Percentiles rank a stretch among this genome's conserved stretches.
Conservation (phyloP, 257 asterid species). For the Plantago ovata region DNA sequence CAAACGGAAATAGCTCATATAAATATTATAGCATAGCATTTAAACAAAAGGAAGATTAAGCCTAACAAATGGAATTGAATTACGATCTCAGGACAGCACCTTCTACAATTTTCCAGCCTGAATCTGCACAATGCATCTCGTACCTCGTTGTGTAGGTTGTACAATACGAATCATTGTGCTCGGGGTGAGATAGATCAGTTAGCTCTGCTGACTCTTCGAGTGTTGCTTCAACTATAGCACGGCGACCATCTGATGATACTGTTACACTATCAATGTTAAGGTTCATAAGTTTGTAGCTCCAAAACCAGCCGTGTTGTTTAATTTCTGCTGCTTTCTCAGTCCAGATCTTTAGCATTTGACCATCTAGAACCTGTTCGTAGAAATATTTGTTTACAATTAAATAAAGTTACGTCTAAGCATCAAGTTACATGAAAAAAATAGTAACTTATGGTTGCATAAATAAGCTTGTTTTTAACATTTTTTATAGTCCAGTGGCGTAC, state of each 20-base stretch:
- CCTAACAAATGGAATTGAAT: slow-evolving; percentile 15
- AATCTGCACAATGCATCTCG: slow-evolving; percentile 55
- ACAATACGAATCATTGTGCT: slow-evolving; percentile 64
- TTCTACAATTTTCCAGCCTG: slow-evolving; percentile 91
- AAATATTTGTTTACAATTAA: neutral
- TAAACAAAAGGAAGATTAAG: slow-evolving; percentile 21
- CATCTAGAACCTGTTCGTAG: slow-evolving; percentile 74
- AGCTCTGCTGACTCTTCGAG: slow-evolving; percentile 82
- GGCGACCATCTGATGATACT: slow-evolving; percentile 76
- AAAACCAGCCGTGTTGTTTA: slow-evolving; percentile 84
- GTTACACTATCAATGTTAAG: slow-evolving; percentile 84
- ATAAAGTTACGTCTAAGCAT: neutral
- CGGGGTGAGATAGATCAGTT: slow-evolving; percentile 70
- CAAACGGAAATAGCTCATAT: neutral
- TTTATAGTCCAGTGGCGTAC: too few relatives aligned
- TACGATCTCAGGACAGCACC: slow-evolving; percentile 89
- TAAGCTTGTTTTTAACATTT: too few relatives aligned
- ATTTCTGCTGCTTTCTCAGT: slow-evolving; percentile 78
- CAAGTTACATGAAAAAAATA: neutral
- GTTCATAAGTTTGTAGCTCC: slow-evolving; percentile 69
- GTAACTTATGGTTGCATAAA: too few relatives aligned
- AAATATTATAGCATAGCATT: slow-evolving; percentile 18
- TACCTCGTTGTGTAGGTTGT: slow-evolving; percentile 80
- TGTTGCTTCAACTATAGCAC: slow-evolving; percentile 91
- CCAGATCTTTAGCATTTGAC: slow-evolving; percentile 95